phyloP scores from a whole-genome alignment of 2,329 filamentous ascomycete genomes.

The Fusarium pininemorale region DNA sequence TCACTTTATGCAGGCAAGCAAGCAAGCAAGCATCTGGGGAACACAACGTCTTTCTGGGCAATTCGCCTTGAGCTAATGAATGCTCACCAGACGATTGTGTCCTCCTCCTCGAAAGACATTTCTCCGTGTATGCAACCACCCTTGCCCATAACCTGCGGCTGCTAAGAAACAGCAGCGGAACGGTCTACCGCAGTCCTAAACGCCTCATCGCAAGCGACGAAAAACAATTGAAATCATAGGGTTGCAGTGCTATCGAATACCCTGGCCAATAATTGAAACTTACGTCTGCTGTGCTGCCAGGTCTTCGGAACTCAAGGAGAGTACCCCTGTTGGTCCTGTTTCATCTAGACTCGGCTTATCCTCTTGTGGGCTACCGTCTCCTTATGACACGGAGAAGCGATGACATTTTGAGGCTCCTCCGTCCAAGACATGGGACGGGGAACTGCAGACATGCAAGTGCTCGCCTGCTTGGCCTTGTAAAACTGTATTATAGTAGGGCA shows the following conservation, averaged over 20 bases:
- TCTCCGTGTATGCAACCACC: conserved; percentile 5
- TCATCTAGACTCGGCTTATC: conserved; percentile 29
- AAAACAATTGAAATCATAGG: conserved; percentile 17
- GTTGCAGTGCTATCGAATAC: conserved; percentile 26
- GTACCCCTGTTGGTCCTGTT: conserved; percentile 26
- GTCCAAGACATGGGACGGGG: conserved; percentile 32
- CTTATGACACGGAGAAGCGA: conserved; percentile 12
- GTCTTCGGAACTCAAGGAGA: conserved; percentile 4
- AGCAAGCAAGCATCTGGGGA: conserved; percentile 3
- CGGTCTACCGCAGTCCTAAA: conserved; percentile 3
- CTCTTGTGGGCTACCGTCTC: conserved; percentile 22
- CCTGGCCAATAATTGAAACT: conserved; percentile 22
- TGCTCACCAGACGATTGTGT: neutral
- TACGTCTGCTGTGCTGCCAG: conserved; percentile 26
- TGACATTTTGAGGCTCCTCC: conserved; percentile 33
- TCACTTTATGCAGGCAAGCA: conserved; percentile 20
- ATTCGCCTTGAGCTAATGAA: conserved; percentile 11
- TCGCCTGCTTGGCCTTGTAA: conserved; percentile 2
- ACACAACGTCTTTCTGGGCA: neutral
- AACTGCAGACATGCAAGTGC: conserved; percentile 9
- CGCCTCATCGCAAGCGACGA: neutral
- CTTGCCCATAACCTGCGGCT: conserved; percentile 1
- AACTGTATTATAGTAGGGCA: neutral
- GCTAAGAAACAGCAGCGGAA: neutral
- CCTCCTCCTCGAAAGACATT: neutral